A percentile compares a stretch with the other conserved stretches of the same genome.
Conservation (phyloP, 2,329 filamentous ascomycete species). For the Diplodia seriata region DNA sequence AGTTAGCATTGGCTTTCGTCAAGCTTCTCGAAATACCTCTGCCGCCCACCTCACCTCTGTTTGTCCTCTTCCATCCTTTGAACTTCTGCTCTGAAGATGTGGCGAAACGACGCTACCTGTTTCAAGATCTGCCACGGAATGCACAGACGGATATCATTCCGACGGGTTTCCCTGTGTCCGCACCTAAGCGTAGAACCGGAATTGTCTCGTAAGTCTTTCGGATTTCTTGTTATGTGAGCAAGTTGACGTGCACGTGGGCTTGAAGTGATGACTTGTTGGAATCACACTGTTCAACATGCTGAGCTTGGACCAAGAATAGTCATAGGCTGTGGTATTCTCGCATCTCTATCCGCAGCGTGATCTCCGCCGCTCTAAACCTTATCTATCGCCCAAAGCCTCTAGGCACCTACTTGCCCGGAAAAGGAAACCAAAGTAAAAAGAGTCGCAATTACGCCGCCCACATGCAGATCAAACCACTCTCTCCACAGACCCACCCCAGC, state of each 20-base stretch:
- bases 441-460: neutral
- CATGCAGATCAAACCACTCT: neutral
- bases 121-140: neutral
- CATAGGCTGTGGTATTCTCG: neutral
- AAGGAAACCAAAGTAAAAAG: neutral
- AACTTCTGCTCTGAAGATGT: neutral
- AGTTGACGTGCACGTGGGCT: neutral
- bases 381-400: neutral
- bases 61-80: neutral
- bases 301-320: too few relatives aligned
- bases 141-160: neutral
- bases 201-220: neutral
- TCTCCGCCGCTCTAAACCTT: neutral
- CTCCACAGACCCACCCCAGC: neutral
- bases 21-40: conserved; percentile 1
- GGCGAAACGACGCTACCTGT: neutral
- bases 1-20: neutral
- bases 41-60: neutral
- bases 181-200: neutral
- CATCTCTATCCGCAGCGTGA: neutral
- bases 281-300: neutral
- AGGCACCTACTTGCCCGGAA: neutral
- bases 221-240: neutral
- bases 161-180: neutral
- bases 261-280: neutral